Evolutionary conservation across 1,284 basidiomycete species (phyloP).

Genomic region (Ganoderma leucocontextum): DNA sequence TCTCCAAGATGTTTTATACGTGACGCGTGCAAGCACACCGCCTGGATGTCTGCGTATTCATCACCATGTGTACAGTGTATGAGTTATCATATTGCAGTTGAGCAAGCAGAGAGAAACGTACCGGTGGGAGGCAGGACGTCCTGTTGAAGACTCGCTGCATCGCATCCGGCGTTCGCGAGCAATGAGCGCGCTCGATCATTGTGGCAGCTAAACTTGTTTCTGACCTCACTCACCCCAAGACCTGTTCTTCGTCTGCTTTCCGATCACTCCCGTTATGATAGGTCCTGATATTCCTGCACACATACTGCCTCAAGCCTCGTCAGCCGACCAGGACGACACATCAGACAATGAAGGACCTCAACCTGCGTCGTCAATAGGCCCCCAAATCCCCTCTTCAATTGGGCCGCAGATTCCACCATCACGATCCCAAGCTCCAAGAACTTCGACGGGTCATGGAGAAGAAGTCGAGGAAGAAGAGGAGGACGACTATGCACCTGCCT

Average conservation of each 20-base stretch:
- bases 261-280: constrained; percentile 49
- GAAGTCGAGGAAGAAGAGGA: constrained; percentile 50
- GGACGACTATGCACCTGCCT: constrained; percentile 65
- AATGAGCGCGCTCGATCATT: background rate
- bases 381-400: constrained; percentile 31
- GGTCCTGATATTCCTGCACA: constrained; percentile 61
- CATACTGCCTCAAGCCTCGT: constrained; percentile 35
- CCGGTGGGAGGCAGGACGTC: background rate
- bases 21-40: background rate
- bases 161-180: no score
- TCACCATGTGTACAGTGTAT: background rate
- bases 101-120: background rate
- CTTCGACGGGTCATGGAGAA: background rate
- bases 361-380: constrained; percentile 28
- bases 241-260: background rate
- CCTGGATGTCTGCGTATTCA: background rate
- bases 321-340: constrained; percentile 13
- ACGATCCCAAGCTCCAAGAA: constrained; percentile 7
- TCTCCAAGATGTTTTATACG: background rate
- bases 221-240: background rate
- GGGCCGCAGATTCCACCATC: constrained; percentile 32
- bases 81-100: background rate
- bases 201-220: background rate
- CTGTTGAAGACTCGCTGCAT: background rate
- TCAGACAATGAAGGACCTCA: constrained; percentile 23